Conservation (phyloP, 2,329 filamentous ascomycete genomes). For the Xylaria digitata region DNA sequence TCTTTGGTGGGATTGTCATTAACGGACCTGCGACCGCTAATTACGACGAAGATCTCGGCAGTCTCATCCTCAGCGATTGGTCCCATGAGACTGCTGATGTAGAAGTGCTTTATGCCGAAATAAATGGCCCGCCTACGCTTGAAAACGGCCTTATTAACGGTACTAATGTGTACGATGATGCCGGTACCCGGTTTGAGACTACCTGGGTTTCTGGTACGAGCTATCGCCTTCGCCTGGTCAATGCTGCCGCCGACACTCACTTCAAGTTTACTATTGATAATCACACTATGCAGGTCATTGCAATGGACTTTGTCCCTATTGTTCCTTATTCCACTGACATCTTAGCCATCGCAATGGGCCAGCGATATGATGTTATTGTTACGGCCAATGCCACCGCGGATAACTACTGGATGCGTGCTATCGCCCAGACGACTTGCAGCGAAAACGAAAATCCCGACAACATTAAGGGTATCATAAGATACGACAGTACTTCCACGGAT, state of each 20-base stretch:
- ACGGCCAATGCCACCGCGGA: conserved; percentile 37
- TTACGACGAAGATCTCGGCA: conserved; percentile 73
- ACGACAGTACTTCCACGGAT: conserved; percentile 43
- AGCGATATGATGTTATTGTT: conserved; percentile 44
- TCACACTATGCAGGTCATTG: conserved; percentile 67
- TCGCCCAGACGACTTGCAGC: conserved; percentile 36
- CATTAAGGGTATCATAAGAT: conserved; percentile 45
- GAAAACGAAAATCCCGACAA: conserved; percentile 34
- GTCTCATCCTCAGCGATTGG: conserved; percentile 70
- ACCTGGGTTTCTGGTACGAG: conserved; percentile 54
- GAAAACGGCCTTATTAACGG: conserved; percentile 57
- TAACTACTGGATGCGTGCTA: conserved; percentile 48
- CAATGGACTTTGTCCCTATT: conserved; percentile 66
- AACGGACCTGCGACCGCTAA: conserved; percentile 68
- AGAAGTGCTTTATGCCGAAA: conserved; percentile 48
- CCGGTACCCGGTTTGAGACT: conserved; percentile 40
- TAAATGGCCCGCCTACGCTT: conserved; percentile 51
- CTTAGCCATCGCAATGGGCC: conserved; percentile 50
- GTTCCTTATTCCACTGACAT: conserved; percentile 61
- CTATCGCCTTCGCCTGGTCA: conserved; percentile 60
- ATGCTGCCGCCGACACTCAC: conserved; percentile 55
- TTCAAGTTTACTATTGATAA: conserved; percentile 63
- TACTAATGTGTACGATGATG: conserved; percentile 47
- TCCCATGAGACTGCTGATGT: conserved; percentile 59
- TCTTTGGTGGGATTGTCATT: conserved; percentile 70